Evolutionary conservation across 1,139 yeast species (phyloP), one percentile per base, ranked within the genome.

Genomic region (Candida gigantensis): DNA sequence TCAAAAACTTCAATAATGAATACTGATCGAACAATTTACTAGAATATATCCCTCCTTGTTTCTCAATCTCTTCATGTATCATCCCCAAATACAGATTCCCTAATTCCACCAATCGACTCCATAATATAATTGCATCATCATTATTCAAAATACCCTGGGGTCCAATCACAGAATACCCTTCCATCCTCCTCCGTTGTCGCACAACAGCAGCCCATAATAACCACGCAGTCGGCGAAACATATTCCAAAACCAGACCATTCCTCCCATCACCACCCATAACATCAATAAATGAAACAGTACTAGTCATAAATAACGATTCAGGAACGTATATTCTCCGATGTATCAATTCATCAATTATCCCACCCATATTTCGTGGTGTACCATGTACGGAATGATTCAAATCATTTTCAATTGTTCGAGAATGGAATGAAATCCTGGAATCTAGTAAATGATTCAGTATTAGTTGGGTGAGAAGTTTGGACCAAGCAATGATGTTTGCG

Each of bases 401-500:
- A 7, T 18, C 19, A 18, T 5, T 6, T 18, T 5, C 5, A 18
- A 18, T 5, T 18, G 19, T 6, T 5, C 7, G 19, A 18, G 19
- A 18, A n/a, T n/a, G n/a, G 40, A 34, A 12, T 46, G 60, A 51
- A 8, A 64, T 32, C 15, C 39, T 34, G 0, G 63, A 53, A 18
- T 44, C 46, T 6, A 37, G 29, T 8, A 36, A 25, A n/a, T n/a
- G n/a, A n/a, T n/a, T n/a, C n/a, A n/a, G n/a, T n/a, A 24, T 33
- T 13, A 21, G 25, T 4, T 37, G 23, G 15, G 31, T 39, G 23
- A 64, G 47, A 17, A 68, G 37, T 8, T 52, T 50, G 7, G 35
- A 34, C 94, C 94, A 84, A 1, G 88, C 84, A 2, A 58, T 56
- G n/a, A 83, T 45, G 50, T 84, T 84, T 16, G 92, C 92, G 25